A percentile compares a stretch with the other conserved stretches of the same genome.
These are phyloP conservation scores for Citrullus mucosospermus DNA, from an alignment of 306 rosid genomes.

Conservation along the genomic window DNA sequence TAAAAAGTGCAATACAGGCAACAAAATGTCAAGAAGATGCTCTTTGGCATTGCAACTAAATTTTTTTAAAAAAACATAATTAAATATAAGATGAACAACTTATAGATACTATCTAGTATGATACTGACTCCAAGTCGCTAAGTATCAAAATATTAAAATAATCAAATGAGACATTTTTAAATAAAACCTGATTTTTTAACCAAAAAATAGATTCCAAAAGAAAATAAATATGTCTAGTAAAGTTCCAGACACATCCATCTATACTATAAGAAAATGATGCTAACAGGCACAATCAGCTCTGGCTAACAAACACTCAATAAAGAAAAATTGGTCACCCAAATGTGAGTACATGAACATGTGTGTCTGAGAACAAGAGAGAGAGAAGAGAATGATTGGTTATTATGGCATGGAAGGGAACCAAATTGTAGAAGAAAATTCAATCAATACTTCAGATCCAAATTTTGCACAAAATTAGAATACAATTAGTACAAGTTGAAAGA, in stretches of 20 bases:
- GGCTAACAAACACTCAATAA: neutral
- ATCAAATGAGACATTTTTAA: neutral
- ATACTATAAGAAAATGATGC: neutral
- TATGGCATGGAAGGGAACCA: neutral
- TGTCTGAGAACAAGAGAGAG: neutral
- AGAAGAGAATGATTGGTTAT: neutral
- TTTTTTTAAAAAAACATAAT: neutral
- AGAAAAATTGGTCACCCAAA: neutral
- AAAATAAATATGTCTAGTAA: neutral
- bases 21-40: neutral
- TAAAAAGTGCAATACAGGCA: neutral
- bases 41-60: neutral
- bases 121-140: neutral
- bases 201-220: neutral
- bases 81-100: neutral
- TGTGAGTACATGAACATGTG: neutral
- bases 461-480: neutral
- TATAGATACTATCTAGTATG: neutral
- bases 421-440: neutral
- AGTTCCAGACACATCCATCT: neutral
- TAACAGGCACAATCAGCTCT: neutral
- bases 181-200: neutral
- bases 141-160: neutral
- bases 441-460: neutral
- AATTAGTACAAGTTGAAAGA: neutral